A percentile compares a stretch with the other conserved stretches of the same genome.
phyloP scores from a whole-genome alignment of 192 early-diverging fungal genomes.

The Coemansia sp. region DNA sequence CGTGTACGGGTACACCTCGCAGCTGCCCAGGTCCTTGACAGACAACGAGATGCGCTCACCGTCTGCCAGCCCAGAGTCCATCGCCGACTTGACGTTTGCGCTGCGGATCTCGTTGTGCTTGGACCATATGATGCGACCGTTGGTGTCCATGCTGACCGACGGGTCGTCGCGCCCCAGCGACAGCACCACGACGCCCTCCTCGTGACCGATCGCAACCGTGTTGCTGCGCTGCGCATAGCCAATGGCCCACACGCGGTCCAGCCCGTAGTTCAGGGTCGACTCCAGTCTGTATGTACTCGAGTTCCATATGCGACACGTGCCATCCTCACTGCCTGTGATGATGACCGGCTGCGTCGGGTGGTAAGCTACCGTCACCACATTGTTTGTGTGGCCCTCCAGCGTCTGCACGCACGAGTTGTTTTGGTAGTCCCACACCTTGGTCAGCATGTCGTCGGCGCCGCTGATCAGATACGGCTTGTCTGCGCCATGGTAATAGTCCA shows the following conservation, averaged over 20 bases:
- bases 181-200: conserved; percentile 94
- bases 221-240: conserved; percentile 85
- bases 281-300: conserved; percentile 95
- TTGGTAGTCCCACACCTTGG: conserved; percentile 99
- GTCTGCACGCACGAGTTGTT: conserved; percentile 99
- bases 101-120: conserved; percentile 95
- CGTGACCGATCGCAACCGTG: conserved; percentile 93
- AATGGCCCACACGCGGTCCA: conserved; percentile 97
- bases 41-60: conserved; percentile 86
- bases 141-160: conserved; percentile 93
- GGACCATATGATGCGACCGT: conserved; percentile 98
- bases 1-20: conserved; percentile 96
- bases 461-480: conserved; percentile 98
- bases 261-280: conserved; percentile 95
- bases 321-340: conserved; percentile 93
- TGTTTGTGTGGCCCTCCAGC: conserved; percentile 94
- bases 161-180: conserved; percentile 97
- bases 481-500: conserved; percentile 97
- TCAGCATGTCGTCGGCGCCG: conserved; percentile 92
- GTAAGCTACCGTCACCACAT: conserved; percentile 87
- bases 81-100: conserved; percentile 85
- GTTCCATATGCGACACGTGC: conserved; percentile 94
- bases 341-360: conserved; percentile 98
- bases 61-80: conserved; percentile 85
- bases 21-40: conserved; percentile 94